Percentiles rank a stretch among this genome's conserved stretches.
These are phyloP conservation scores for Cubamyces lactineus DNA, from an alignment of 768 basidiomycete species.

Conservation along the genomic window DNA sequence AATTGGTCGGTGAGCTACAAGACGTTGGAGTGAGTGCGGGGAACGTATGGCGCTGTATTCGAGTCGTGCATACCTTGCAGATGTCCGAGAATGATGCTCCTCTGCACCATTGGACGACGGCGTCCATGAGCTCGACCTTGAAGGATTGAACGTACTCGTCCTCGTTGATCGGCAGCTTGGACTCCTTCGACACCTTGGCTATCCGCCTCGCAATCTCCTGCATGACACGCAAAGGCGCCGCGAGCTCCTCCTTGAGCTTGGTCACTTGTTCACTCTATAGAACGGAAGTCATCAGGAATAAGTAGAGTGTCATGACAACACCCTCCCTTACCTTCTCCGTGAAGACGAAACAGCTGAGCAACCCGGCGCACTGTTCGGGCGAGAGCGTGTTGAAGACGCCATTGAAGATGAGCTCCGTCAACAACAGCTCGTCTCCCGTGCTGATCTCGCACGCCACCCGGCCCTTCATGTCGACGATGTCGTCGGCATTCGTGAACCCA, in stretches of 20 bases:
- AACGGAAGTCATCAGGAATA: not conserved
- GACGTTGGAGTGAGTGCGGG: not conserved
- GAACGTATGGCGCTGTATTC: not conserved
- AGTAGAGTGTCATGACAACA: not conserved
- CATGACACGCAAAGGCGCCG: conserved; percentile 89
- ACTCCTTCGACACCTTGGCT: conserved; percentile 96
- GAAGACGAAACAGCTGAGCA: conserved; percentile 98
- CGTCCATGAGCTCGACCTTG: conserved; percentile 99
- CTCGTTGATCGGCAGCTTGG: conserved; percentile 85
- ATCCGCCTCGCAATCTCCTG: conserved; percentile 95
- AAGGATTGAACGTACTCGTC: conserved; percentile 96
- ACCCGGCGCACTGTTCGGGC: conserved; percentile 90
- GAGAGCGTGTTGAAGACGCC: conserved; percentile 89
- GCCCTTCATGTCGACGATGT: conserved; percentile 98
- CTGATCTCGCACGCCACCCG: conserved; percentile 98
- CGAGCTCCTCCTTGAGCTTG: conserved; percentile 91
- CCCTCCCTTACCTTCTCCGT: conserved; percentile 77
- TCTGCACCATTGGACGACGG: conserved; percentile 97
- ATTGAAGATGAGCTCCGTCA: conserved; percentile 97
- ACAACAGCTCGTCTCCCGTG: conserved; percentile 91
- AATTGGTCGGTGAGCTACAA: conserved; percentile 93
- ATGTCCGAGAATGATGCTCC: conserved; percentile 96
- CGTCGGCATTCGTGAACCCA: conserved; percentile 84
- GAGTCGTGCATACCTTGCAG: conserved; percentile 68
- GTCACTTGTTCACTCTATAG: conserved; percentile 82